phyloP scores from a whole-genome alignment of 129 eudicot species.

The Daucus carota region DNA sequence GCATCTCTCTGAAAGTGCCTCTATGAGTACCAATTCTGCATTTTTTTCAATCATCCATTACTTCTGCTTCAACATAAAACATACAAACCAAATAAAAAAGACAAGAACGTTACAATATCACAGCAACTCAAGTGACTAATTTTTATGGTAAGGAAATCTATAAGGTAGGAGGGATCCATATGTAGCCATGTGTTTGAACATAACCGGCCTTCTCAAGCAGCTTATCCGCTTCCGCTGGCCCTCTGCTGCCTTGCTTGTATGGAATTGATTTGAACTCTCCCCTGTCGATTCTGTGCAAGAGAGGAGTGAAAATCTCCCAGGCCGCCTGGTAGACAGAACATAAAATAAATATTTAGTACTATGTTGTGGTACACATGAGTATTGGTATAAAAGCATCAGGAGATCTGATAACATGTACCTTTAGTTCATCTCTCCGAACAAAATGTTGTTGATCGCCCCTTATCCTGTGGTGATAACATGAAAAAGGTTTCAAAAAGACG shows the following conservation, averaged over 20 bases:
- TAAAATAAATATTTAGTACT: neutral
- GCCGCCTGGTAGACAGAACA: slow-evolving; percentile 50
- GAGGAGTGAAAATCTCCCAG: slow-evolving; percentile 98
- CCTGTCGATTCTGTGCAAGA: slow-evolving; percentile 76
- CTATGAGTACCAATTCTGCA: too few species aligned
- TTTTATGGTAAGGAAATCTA: slow-evolving; percentile 1
- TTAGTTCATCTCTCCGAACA: slow-evolving; percentile 92
- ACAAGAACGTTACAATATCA: neutral
- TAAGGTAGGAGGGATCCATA: slow-evolving; percentile 92
- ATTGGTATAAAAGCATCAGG: neutral
- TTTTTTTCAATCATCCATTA: neutral
- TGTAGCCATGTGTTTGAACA: slow-evolving; percentile 91
- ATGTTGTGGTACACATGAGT: neutral
- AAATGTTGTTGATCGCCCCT: slow-evolving; percentile 97
- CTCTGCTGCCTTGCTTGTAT: slow-evolving; percentile 86
- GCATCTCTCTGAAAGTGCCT: too few species aligned
- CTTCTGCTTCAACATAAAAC: neutral
- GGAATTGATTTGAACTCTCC: slow-evolving; percentile 66
- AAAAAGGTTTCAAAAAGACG: neutral
- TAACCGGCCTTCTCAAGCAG: slow-evolving; percentile 66
- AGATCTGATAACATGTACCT: slow-evolving; percentile 28
- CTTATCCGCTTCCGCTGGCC: slow-evolving; percentile 79
- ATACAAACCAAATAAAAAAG: neutral
- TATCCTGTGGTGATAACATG: slow-evolving; percentile 40
- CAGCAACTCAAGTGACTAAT: neutral